Evolutionary conservation across 2,329 filamentous ascomycete species (phyloP).

Genomic region (Scedosporium minutisporum): DNA sequence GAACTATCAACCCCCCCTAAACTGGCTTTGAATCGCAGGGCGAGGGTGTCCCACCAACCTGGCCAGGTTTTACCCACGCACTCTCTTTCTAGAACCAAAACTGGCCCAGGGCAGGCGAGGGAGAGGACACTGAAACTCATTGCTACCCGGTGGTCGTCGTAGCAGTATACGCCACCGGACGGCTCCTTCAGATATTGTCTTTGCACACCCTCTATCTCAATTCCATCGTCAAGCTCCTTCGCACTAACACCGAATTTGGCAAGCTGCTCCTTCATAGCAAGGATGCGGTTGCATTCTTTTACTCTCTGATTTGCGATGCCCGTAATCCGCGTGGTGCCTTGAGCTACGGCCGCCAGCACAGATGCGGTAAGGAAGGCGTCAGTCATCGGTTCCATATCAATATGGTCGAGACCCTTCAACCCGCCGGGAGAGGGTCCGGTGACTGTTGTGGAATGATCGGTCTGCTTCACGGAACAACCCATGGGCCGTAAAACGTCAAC

Average conservation of each 20-base stretch:
- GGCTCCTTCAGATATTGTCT: conserved; percentile 42
- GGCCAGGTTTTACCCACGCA: conserved; percentile 98
- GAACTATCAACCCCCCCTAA: conserved; percentile 64
- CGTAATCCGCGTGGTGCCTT: conserved; percentile 73
- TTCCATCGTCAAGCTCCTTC: conserved; percentile 87
- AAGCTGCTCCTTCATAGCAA: conserved; percentile 89
- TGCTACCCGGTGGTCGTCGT: conserved; percentile 93
- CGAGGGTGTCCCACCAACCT: conserved; percentile 91
- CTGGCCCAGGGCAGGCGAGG: conserved; percentile 57
- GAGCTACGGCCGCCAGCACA: conserved; percentile 81
- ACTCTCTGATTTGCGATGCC: conserved; percentile 97
- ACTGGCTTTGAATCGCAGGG: conserved; percentile 64
- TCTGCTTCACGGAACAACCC: conserved; percentile 86
- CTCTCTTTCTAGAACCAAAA: conserved; percentile 77
- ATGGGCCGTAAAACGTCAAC: conserved; percentile 83
- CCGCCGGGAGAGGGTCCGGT: conserved; percentile 71
- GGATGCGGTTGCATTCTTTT: conserved; percentile 95
- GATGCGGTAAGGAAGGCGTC: conserved; percentile 95
- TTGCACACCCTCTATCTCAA: conserved; percentile 55
- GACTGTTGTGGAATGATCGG: conserved; percentile 78
- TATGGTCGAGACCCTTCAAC: conserved; percentile 65
- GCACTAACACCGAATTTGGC: conserved; percentile 87
- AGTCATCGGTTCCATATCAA: conserved; percentile 99
- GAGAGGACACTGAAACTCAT: conserved; percentile 96
- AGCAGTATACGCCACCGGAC: conserved; percentile 70